Evolutionary conservation across 1,284 basidiomycete species (phyloP).

Genomic region (Boletus subluridellus): DNA sequence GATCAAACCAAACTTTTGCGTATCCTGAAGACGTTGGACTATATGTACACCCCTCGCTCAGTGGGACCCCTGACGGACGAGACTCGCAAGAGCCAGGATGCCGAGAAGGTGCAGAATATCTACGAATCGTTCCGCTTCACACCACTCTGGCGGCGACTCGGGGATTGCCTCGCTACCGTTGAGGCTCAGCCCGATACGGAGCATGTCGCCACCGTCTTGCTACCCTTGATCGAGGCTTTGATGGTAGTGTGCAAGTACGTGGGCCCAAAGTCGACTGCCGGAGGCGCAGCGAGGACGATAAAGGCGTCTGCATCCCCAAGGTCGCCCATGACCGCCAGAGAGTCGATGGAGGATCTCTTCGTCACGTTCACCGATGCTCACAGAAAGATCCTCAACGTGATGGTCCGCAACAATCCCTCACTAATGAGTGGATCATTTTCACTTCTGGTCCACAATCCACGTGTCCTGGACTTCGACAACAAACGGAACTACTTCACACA

Average conservation of each 20-base stretch:
- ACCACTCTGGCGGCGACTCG: slow-evolving; percentile 79
- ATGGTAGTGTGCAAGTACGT: slow-evolving; percentile 99
- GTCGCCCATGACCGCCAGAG: slow-evolving; percentile 61
- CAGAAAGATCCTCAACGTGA: slow-evolving; percentile 91
- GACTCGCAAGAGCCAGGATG: slow-evolving; percentile 48
- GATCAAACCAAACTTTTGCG: slow-evolving; percentile 90
- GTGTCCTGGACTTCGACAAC: slow-evolving; percentile 99
- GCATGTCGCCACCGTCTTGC: slow-evolving; percentile 84
- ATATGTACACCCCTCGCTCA: slow-evolving; percentile 79
- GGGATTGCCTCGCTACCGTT: slow-evolving; percentile 80
- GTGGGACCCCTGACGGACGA: slow-evolving; percentile 40
- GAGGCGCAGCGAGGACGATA: slow-evolving; percentile 44
- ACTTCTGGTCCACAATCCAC: slow-evolving; percentile 91
- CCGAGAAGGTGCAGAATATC: slow-evolving; percentile 79
- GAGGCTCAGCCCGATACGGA: slow-evolving; percentile 78
- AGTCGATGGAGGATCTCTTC: slow-evolving; percentile 85
- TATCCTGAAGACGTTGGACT: slow-evolving; percentile 93
- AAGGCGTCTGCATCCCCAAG: slow-evolving; percentile 63
- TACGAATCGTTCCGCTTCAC: slow-evolving; percentile 88
- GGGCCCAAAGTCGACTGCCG: slow-evolving; percentile 52
- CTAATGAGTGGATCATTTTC: slow-evolving; percentile 99
- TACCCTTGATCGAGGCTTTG: slow-evolving; percentile 90
- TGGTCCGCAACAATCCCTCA: slow-evolving; percentile 97
- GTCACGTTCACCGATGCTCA: slow-evolving; percentile 93
- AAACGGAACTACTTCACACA: slow-evolving; percentile 99